phyloP scores from a whole-genome alignment of 208 protist species.

The Leishmania aethiopica region DNA sequence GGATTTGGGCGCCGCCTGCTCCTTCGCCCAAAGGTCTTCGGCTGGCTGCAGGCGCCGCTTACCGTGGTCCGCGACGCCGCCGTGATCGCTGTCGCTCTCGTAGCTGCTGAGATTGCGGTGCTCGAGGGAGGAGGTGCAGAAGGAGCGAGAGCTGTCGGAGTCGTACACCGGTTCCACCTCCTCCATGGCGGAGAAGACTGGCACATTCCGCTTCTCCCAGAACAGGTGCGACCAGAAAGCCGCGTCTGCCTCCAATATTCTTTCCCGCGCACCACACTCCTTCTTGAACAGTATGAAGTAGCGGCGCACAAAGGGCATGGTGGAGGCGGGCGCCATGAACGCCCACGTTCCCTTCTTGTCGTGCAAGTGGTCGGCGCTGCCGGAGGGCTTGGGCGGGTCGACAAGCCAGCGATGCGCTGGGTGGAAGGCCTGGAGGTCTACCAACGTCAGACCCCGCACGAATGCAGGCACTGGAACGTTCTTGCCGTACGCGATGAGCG shows the following conservation, averaged over 20 bases:
- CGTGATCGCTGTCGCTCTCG: background rate
- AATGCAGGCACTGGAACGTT: background rate
- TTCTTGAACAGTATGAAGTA: constrained; percentile 29
- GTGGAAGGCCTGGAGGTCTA: constrained; percentile 33
- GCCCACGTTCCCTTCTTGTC: background rate
- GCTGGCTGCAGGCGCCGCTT: background rate
- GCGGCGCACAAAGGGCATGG: constrained; percentile 23
- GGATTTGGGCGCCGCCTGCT: background rate
- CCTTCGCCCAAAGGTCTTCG: background rate
- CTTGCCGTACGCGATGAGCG: constrained; percentile 16
- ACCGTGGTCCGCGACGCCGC: background rate
- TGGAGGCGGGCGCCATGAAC: constrained; percentile 21
- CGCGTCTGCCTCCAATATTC: background rate
- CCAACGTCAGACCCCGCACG: constrained; percentile 13
- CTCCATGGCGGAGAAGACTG: background rate
- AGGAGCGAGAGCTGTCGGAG: background rate
- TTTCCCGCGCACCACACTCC: constrained; percentile 1
- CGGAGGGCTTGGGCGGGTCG: constrained; percentile 8
- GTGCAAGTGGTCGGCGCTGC: background rate
- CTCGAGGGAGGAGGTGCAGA: background rate
- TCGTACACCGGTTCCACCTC: background rate
- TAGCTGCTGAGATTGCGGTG: constrained; percentile 1
- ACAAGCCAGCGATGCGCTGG: constrained; percentile 30
- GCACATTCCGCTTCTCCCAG: constrained; percentile 2
- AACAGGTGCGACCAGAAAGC: background rate